Conservation (phyloP, 768 basidiomycete species). For the Trametes villosa region DNA sequence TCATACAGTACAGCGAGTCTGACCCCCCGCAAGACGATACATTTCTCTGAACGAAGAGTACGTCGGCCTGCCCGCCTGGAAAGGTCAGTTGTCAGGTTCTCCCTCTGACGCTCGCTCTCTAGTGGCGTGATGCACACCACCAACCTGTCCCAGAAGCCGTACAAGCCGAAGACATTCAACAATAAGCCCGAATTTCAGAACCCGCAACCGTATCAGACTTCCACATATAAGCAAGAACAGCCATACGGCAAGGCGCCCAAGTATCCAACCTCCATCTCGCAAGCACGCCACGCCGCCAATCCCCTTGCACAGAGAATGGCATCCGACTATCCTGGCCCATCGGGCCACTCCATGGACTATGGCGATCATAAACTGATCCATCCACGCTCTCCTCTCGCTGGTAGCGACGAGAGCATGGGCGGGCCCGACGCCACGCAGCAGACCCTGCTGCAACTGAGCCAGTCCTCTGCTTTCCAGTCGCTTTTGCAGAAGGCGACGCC, state of each 20-base stretch:
- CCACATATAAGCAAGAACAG: constrained; percentile 3
- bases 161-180: constrained; percentile 23
- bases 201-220: constrained; percentile 1
- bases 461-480: constrained; percentile 20
- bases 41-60: constrained; percentile 27
- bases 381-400: background rate
- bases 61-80: constrained; percentile 14
- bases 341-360: constrained; percentile 7
- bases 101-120: background rate
- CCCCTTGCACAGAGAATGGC: constrained; percentile 16
- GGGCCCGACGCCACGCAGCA: constrained; percentile 19
- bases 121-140: constrained; percentile 21
- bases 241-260: constrained; percentile 23
- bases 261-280: constrained; percentile 12
- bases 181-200: constrained; percentile 5
- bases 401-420: background rate
- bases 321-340: constrained; percentile 3
- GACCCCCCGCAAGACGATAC: constrained; percentile 10
- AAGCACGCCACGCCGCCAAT: constrained; percentile 9
- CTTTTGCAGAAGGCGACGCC: constrained; percentile 18
- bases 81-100: constrained; percentile 21
- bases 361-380: constrained; percentile 9
- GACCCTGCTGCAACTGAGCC: constrained; percentile 23
- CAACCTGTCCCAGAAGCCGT: constrained; percentile 17
- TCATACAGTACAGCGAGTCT: background rate